These are phyloP conservation scores for Fulvia fulva DNA, from an alignment of 2,329 filamentous ascomycete species.

Conservation along the genomic window DNA sequence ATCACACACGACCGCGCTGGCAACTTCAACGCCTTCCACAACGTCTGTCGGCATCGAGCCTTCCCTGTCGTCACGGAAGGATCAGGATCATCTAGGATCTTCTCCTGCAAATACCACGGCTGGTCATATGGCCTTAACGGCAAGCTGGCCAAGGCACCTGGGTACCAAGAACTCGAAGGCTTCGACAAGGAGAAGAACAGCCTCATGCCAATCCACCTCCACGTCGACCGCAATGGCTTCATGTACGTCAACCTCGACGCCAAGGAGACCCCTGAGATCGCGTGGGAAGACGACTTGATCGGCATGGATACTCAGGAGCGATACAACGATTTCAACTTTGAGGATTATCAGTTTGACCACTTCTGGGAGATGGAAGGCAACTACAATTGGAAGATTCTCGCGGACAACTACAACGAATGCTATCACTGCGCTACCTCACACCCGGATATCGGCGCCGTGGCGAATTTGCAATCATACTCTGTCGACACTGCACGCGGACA, in stretches of 20 bases:
- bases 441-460: slow-evolving; percentile 55
- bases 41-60: slow-evolving; percentile 59
- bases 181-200: slow-evolving; percentile 57
- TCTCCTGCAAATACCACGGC: slow-evolving; percentile 60
- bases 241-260: slow-evolving; percentile 57
- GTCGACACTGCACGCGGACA: slow-evolving; percentile 48
- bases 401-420: slow-evolving; percentile 64
- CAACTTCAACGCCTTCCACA: slow-evolving; percentile 58
- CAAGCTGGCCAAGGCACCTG: slow-evolving; percentile 57
- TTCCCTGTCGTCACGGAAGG: slow-evolving; percentile 54
- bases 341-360: slow-evolving; percentile 56
- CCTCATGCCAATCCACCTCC: slow-evolving; percentile 53
- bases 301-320: slow-evolving; percentile 46
- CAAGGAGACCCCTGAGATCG: slow-evolving; percentile 43
- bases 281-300: slow-evolving; percentile 53
- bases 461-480: slow-evolving; percentile 54
- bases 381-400: slow-evolving; percentile 59
- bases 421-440: slow-evolving; percentile 61
- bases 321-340: slow-evolving; percentile 47
- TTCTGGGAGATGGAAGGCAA: slow-evolving; percentile 54
- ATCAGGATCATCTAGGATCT: slow-evolving; percentile 48
- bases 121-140: slow-evolving; percentile 60
- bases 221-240: slow-evolving; percentile 53
- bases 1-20: slow-evolving; percentile 49
- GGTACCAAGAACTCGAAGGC: slow-evolving; percentile 53